Conservation (phyloP, 2,329 filamentous ascomycete genomes). For the Fusarium pseudoanthophilum region DNA sequence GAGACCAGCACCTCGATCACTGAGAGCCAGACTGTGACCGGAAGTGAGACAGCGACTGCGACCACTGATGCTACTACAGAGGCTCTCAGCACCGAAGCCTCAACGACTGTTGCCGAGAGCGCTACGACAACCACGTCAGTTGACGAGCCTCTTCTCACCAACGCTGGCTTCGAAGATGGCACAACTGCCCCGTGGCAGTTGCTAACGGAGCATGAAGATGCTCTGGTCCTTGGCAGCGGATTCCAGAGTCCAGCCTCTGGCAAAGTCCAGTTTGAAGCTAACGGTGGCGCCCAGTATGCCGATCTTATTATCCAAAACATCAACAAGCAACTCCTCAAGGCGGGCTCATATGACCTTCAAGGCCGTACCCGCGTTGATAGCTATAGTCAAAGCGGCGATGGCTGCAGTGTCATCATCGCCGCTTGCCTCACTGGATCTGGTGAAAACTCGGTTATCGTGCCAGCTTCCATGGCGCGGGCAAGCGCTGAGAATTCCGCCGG, state of each 20-base stretch:
- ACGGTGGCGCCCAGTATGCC: not conserved
- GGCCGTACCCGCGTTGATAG: not conserved
- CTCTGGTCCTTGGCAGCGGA: not conserved
- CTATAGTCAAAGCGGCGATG: not conserved
- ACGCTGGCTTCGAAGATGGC: not conserved
- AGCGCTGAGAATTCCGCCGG: not conserved
- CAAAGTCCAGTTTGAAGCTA: not conserved
- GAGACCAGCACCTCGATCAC: not conserved
- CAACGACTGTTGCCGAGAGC: not conserved
- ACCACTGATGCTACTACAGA: not conserved
- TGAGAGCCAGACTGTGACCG: not conserved
- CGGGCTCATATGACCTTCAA: not conserved
- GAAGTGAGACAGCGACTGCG: not conserved
- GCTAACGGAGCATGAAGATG: fast-evolving
- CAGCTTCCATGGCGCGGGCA: fast-evolving
- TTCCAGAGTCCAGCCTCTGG: not conserved
- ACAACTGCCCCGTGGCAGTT: not conserved
- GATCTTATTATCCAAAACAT: not conserved
- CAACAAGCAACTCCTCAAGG: not conserved
- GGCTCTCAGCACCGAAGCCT: not conserved
- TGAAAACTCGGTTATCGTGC: fast-evolving
- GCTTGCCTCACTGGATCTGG: not conserved
- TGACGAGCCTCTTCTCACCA: not conserved
- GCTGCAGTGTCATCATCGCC: not conserved
- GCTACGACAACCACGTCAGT: not conserved